These are phyloP conservation scores for Ambrosia hybrid DNA, from an alignment of 140 eudicot genomes.

Conservation along the genomic window DNA sequence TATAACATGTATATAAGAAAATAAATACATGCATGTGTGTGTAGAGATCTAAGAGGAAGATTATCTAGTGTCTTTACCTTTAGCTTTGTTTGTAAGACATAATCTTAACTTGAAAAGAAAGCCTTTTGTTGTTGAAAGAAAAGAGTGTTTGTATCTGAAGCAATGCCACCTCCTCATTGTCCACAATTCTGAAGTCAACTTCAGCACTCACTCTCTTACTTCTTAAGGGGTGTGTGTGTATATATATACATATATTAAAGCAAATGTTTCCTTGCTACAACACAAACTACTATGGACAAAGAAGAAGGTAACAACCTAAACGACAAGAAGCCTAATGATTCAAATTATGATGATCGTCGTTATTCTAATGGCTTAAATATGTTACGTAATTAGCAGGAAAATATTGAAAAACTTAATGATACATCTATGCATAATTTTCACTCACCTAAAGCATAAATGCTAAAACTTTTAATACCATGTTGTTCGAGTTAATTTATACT, in stretches of 20 bases:
- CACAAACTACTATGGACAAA: slow-evolving; percentile 45
- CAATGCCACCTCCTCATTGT: slow-evolving; percentile 51
- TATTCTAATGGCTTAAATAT: not conserved
- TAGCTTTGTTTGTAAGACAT: slow-evolving; percentile 45
- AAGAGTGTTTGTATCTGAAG: slow-evolving; percentile 45
- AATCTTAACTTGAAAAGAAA: slow-evolving; percentile 45
- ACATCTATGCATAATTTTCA: not conserved
- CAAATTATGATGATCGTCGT: slow-evolving; percentile 9
- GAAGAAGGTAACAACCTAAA: slow-evolving; percentile 42
- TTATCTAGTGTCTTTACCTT: slow-evolving; percentile 33
- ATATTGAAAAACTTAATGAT: not conserved
- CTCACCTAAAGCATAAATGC: too few species aligned
- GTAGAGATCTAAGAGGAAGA: slow-evolving; percentile 4
- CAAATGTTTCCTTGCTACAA: slow-evolving; percentile 29
- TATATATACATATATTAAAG: not conserved
- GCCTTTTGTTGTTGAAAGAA: slow-evolving; percentile 46
- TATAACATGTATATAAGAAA: too few species aligned
- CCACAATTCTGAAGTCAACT: slow-evolving; percentile 36
- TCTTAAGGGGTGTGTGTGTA: not conserved
- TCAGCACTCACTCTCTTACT: slow-evolving; percentile 18
- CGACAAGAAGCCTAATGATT: slow-evolving; percentile 54
- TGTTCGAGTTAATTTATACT: too few species aligned
- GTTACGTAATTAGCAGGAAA: not conserved
- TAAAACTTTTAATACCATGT: too few species aligned
- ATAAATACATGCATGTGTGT: too few species aligned